These are phyloP conservation scores for Colletotrichum sp. DNA, from an alignment of 2,329 filamentous ascomycete species.

Conservation along the genomic window DNA sequence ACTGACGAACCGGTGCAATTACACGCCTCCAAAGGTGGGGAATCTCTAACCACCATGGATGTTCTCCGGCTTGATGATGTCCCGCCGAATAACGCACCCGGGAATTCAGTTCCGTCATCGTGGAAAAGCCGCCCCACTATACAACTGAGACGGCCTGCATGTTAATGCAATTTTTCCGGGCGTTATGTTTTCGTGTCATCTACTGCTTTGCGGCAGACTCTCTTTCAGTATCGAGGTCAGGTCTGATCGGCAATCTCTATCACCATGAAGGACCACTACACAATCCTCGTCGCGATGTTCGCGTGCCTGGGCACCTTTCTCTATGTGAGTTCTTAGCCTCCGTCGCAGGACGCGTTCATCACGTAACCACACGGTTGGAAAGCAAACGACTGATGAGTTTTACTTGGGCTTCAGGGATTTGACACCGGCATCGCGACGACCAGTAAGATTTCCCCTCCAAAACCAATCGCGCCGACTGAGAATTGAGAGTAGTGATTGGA, in stretches of 20 bases:
- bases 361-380: neutral
- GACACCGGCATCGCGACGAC: neutral
- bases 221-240: neutral
- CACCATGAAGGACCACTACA: neutral
- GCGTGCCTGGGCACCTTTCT: neutral
- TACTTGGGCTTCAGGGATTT: neutral
- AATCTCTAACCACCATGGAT: neutral
- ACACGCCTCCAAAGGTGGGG: neutral
- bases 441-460: neutral
- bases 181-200: neutral
- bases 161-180: neutral
- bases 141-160: neutral
- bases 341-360: neutral
- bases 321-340: neutral
- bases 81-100: neutral
- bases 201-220: neutral
- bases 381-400: neutral
- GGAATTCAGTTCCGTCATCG: neutral
- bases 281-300: neutral
- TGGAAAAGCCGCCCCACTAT: neutral
- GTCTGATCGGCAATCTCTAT: neutral
- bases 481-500: neutral
- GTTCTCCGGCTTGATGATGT: neutral
- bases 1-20: neutral
- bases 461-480: neutral